phyloP scores from a whole-genome alignment of 441 rosid genomes.

The Pelargonium myrrhifolium region DNA sequence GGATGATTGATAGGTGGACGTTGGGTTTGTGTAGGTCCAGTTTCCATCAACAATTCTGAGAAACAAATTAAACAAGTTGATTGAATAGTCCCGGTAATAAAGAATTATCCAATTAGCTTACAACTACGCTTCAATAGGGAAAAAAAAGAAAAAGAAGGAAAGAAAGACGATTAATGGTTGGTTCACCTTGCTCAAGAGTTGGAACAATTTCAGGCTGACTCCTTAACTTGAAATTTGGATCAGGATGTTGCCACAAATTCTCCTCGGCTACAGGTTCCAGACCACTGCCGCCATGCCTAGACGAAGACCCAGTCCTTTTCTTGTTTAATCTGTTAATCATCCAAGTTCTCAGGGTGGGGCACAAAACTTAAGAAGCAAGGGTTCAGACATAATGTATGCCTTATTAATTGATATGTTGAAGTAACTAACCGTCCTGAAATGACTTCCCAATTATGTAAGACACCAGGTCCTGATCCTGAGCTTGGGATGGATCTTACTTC shows the following conservation, averaged over 20 bases:
- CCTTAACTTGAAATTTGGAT: slow-evolving; percentile 43
- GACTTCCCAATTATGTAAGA: slow-evolving; percentile 30
- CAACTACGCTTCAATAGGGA: background rate
- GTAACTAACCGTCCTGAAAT: slow-evolving; percentile 48
- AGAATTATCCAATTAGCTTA: background rate
- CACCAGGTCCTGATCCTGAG: slow-evolving; percentile 53
- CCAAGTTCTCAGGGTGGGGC: slow-evolving; percentile 7
- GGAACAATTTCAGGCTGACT: slow-evolving; percentile 39
- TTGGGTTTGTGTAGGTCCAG: slow-evolving; percentile 72
- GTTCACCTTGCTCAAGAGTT: slow-evolving; percentile 54
- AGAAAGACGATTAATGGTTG: too few species aligned
- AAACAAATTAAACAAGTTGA: background rate
- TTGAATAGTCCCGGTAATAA: background rate
- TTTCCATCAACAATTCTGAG: slow-evolving; percentile 61
- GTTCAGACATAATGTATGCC: background rate
- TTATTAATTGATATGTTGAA: too few species aligned
- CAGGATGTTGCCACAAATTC: slow-evolving; percentile 31
- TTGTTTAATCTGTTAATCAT: slow-evolving; percentile 38
- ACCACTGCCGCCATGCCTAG: slow-evolving; percentile 47
- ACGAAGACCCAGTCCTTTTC: slow-evolving; percentile 42
- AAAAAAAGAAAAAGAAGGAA: too few species aligned
- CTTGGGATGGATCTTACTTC: slow-evolving; percentile 57
- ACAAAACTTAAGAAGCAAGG: background rate
- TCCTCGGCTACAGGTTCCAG: slow-evolving; percentile 78
- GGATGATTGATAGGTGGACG: slow-evolving; percentile 30